Evolutionary conservation across 106 monocot genomes (phyloP).

Genomic region (Narthecium ossifragum): DNA sequence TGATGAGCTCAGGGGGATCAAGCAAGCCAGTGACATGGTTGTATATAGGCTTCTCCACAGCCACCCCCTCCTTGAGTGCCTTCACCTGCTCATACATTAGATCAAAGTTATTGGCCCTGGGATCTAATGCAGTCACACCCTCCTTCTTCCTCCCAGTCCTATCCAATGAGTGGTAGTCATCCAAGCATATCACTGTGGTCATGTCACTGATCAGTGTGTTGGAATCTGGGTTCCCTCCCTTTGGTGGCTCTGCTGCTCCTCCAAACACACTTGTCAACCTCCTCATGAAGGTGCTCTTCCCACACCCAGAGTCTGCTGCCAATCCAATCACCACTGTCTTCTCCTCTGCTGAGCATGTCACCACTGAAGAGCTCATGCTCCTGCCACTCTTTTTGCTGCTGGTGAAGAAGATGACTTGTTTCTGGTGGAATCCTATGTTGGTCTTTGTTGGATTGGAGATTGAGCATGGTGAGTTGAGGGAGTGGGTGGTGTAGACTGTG

Average conservation of each 20-base stretch:
- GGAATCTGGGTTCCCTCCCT: slow-evolving; percentile 93
- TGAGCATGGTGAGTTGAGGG: slow-evolving; percentile 53
- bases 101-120: slow-evolving; percentile 87
- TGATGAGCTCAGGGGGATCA: slow-evolving; percentile 92
- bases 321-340: slow-evolving; percentile 89
- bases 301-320: slow-evolving; percentile 96
- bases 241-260: slow-evolving; percentile 82
- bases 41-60: slow-evolving; percentile 93
- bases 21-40: slow-evolving; percentile 91
- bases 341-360: slow-evolving; percentile 52
- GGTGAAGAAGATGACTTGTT: slow-evolving; percentile 43
- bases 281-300: slow-evolving; percentile 99
- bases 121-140: slow-evolving; percentile 89
- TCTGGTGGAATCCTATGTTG: slow-evolving; percentile 38
- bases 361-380: slow-evolving; percentile 4
- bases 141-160: slow-evolving; percentile 91
- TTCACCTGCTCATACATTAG: slow-evolving; percentile 98
- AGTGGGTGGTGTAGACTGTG: slow-evolving; percentile 37
- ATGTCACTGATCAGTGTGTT: slow-evolving; percentile 95
- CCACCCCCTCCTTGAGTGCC: slow-evolving; percentile 69
- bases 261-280: slow-evolving; percentile 93
- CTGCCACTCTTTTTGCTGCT: slow-evolving; percentile 1
- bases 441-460: slow-evolving; percentile 23
- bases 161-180: slow-evolving; percentile 92
- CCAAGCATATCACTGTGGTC: slow-evolving; percentile 92